Percentiles rank a stretch among this genome's conserved stretches.
Conservation (phyloP, 257 asterid species). For the Misopates orontium region DNA sequence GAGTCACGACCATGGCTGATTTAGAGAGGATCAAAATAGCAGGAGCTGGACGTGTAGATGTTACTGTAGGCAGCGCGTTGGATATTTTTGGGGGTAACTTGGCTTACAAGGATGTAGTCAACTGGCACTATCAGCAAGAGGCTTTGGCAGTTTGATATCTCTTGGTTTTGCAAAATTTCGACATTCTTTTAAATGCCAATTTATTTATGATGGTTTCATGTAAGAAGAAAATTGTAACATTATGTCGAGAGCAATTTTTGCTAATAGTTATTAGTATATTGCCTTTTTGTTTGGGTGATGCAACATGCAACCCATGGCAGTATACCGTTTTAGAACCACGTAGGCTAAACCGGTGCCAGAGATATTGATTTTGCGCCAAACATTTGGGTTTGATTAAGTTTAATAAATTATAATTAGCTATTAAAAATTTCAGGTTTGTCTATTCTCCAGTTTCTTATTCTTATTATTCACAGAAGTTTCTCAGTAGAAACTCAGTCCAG, state of each 20-base stretch:
- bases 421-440: no score
- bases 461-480: no score
- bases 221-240: neutral
- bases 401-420: no score
- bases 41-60: slow-evolving; percentile 83
- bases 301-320: no score
- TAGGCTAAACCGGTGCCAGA: slow-evolving; percentile 10
- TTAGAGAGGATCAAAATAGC: slow-evolving; percentile 76
- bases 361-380: no score
- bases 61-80: slow-evolving; percentile 93
- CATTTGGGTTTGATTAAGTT: no score
- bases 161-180: neutral
- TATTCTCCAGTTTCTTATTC: no score
- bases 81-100: slow-evolving; percentile 90
- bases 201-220: neutral
- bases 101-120: slow-evolving; percentile 80
- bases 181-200: neutral
- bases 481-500: no score
- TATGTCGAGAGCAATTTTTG: neutral
- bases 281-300: no score
- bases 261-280: no score
- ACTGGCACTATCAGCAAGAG: slow-evolving; percentile 82
- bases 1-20: slow-evolving; percentile 77
- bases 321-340: neutral
- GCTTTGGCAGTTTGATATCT: slow-evolving; percentile 37